Base-by-base conservation (phyloP, 495 filamentous ascomycete genomes). In the Podospora comata region DNA sequence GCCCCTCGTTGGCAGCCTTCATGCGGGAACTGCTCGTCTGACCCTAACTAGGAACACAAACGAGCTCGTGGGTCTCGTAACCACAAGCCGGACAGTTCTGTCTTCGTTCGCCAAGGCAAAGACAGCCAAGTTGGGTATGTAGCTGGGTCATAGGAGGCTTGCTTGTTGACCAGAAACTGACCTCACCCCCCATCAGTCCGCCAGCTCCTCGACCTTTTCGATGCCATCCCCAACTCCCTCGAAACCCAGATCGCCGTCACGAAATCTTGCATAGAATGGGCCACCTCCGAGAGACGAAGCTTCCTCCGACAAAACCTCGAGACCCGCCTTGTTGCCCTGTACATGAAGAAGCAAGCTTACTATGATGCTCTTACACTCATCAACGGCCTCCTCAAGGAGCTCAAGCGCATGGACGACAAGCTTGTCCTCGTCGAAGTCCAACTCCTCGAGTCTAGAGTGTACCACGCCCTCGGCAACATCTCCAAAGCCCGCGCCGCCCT, bases 261-360 rank as follows among this genome's bases (percentile, higher is more conserved):
- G 70, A 94, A 94, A 80, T 96, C 93, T 74, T 97, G 93, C 83
- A 98, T 99, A 85, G 95, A 98, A 85, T 99, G 95, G 95, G 95
- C 95, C 56, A 90, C 94, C 66, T 89, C 92, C 54, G 93, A 97
- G 80, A 89, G 91, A 63, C 90, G 94, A 69, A 90, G 91, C 58
- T 99, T 99, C 86, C 88, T 98, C 61, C 93, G 95, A 64, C 95
- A 99, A 83, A 95, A 94, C 80, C 92, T 99, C 77, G 93, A 99
- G 84, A 96, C 94, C 66, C 91, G 95, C 67, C 89, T 99, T 60
- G 94, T 98, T 66, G 85, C 87, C 32, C 89, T 98, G 68, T 94
- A 97, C 80, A 97, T 98, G 90, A 88, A 91, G 71, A 97, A 97
- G 81, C 89, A 95, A 76, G 89, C 93, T 67, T 97, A 97, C 82